Evolutionary conservation across 495 filamentous ascomycete genomes (phyloP).

Genomic region (Penicillium tannophilum): DNA sequence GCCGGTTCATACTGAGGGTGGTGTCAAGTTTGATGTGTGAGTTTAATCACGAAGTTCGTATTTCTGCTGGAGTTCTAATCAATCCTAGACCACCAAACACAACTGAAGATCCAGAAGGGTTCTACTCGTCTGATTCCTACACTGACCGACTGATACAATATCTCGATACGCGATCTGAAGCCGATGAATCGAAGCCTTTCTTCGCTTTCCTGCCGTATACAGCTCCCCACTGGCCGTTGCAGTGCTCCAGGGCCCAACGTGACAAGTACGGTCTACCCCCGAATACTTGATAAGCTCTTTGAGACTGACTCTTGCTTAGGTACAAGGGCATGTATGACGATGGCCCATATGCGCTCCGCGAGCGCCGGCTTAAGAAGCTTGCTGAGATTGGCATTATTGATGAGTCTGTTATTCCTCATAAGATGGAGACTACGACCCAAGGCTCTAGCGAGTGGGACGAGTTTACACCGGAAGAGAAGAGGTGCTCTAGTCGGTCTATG

Average conservation of each 20-base stretch:
- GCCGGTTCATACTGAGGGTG: conserved; percentile 17
- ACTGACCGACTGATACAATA: conserved; percentile 38
- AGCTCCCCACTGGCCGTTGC: conserved; percentile 46
- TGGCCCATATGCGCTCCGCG: conserved; percentile 40
- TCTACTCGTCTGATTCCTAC: conserved; percentile 39
- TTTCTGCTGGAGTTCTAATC: not conserved
- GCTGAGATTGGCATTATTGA: conserved; percentile 41
- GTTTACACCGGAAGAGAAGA: conserved; percentile 39
- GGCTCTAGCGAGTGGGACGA: conserved; percentile 38
- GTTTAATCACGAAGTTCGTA: not conserved
- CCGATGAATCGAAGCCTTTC: conserved; percentile 39
- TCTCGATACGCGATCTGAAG: conserved; percentile 37
- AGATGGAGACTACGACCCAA: conserved; percentile 14
- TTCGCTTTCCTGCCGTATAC: conserved; percentile 45
- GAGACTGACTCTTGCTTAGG: conserved; percentile 5
- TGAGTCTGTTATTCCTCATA: conserved; percentile 36
- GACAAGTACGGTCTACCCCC: conserved; percentile 8
- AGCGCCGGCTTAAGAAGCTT: conserved; percentile 32
- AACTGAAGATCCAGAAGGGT: conserved; percentile 28
- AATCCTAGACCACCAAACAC: conserved; percentile 12
- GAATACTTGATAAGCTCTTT: not conserved
- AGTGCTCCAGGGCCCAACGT: conserved; percentile 35
- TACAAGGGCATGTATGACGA: conserved; percentile 45
- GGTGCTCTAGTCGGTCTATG: conserved; percentile 48
- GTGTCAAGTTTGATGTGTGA: conserved; percentile 18